A percentile compares a stretch with the other conserved stretches of the same genome.
Evolutionary conservation across 106 monocot species (phyloP).

Genomic region (Amphibolis antarctica): DNA sequence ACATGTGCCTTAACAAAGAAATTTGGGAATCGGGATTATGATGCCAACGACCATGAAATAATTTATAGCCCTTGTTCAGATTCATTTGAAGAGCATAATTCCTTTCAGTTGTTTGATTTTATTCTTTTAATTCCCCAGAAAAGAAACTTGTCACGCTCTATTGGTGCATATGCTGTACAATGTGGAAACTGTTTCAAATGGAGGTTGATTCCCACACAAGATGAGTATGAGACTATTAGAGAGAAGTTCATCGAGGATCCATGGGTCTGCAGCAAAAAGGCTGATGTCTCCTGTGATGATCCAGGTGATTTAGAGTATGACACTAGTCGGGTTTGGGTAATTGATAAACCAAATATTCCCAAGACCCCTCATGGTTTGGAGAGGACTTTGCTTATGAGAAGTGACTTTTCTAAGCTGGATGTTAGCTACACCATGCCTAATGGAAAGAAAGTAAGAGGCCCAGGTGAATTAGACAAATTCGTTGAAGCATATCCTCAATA

Average conservation of each 20-base stretch:
- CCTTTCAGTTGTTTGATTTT: too few relatives aligned
- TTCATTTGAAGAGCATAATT: too few relatives aligned
- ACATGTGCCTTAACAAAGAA: too few relatives aligned
- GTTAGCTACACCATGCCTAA: slow-evolving; percentile 65
- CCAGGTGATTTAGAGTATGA: slow-evolving; percentile 66
- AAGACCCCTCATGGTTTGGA: slow-evolving; percentile 44
- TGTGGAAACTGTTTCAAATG: slow-evolving; percentile 67
- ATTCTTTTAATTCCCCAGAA: too few relatives aligned
- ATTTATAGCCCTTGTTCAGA: too few relatives aligned
- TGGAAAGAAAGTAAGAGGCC: slow-evolving; percentile 60
- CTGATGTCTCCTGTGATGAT: slow-evolving; percentile 49
- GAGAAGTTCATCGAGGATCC: slow-evolving; percentile 66
- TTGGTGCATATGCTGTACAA: slow-evolving; percentile 65
- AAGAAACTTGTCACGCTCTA: not conserved
- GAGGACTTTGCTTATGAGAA: slow-evolving; percentile 46
- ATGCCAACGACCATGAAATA: too few relatives aligned
- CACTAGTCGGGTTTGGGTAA: slow-evolving; percentile 48
- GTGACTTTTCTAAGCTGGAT: slow-evolving; percentile 67
- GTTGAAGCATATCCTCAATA: slow-evolving; percentile 56
- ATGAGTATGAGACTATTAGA: slow-evolving; percentile 75
- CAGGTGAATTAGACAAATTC: slow-evolving; percentile 56
- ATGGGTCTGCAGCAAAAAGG: slow-evolving; percentile 48
- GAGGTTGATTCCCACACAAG: slow-evolving; percentile 50
- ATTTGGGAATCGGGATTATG: too few relatives aligned
- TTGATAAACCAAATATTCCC: slow-evolving; percentile 83